Percentiles rank a stretch among this genome's conserved stretches.
Conservation (phyloP, 2,329 filamentous ascomycete species). For the Microcyclosporella mali region DNA sequence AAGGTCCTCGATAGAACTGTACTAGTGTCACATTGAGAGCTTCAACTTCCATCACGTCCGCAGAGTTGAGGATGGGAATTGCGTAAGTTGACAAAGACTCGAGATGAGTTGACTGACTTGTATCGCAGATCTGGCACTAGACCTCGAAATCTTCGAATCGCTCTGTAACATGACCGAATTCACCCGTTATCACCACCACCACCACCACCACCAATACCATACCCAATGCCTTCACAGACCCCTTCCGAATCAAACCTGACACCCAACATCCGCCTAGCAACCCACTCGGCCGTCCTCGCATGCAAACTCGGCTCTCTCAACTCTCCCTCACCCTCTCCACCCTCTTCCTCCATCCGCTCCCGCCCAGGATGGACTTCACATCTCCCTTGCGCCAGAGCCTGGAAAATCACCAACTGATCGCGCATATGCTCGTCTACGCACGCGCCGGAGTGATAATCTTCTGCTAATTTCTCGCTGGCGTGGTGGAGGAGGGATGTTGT, state of each 20-base stretch:
- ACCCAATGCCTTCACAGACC: slow-evolving; percentile 2
- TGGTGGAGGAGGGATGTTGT: slow-evolving; percentile 35
- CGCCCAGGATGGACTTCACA: slow-evolving; percentile 31
- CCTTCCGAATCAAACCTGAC: slow-evolving; percentile 32
- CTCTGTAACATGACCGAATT: not conserved
- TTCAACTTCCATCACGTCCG: too few species aligned
- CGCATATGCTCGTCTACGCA: slow-evolving; percentile 51
- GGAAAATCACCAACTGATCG: slow-evolving; percentile 56
- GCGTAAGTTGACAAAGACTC: too few species aligned
- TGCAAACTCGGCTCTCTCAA: slow-evolving; percentile 38
- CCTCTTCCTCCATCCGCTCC: slow-evolving; percentile 15
- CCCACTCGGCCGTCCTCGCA: slow-evolving; percentile 43
- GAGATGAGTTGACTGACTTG: too few species aligned
- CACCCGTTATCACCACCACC: too few species aligned
- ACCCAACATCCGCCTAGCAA: slow-evolving; percentile 34
- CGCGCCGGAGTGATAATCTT: slow-evolving; percentile 42
- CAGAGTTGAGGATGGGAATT: too few species aligned
- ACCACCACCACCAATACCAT: not conserved
- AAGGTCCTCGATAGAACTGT: too few species aligned
- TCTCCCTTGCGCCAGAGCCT: slow-evolving; percentile 46
- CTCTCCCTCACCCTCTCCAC: slow-evolving; percentile 12
- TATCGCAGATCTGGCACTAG: not conserved
- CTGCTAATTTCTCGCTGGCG: slow-evolving; percentile 41
- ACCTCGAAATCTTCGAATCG: not conserved
- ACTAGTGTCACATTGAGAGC: too few species aligned